Percentiles rank a stretch among this genome's conserved stretches.
Evolutionary conservation across 2,329 filamentous ascomycete species (phyloP).

Genomic region (Lecanosticta acicola): DNA sequence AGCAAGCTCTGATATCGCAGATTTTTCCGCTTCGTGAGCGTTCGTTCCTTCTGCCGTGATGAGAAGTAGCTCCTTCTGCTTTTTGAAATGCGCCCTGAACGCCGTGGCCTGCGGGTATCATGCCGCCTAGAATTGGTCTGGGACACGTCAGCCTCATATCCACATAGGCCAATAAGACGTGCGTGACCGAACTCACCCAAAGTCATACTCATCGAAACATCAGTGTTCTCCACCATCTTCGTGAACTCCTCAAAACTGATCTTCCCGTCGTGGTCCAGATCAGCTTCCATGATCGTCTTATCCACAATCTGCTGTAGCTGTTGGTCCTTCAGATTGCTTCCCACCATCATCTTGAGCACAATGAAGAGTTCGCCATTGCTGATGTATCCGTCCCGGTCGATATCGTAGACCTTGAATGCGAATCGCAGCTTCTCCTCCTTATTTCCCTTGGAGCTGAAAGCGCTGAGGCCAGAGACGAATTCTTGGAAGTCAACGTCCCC

Average conservation of each 20-base stretch:
- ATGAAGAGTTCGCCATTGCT: slow-evolving; percentile 99
- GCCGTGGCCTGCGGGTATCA: slow-evolving; percentile 6
- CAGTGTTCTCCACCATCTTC: slow-evolving; percentile 96
- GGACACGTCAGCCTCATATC: neutral
- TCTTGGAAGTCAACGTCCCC: slow-evolving; percentile 98
- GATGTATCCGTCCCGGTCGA: slow-evolving; percentile 96
- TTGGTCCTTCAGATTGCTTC: slow-evolving; percentile 97
- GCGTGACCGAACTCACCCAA: slow-evolving; percentile 45
- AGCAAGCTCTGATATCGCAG: slow-evolving; percentile 7
- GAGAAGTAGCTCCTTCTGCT: neutral
- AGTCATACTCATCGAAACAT: slow-evolving; percentile 64
- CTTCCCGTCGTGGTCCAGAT: slow-evolving; percentile 91
- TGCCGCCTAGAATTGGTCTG: slow-evolving; percentile 19
- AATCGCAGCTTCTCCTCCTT: slow-evolving; percentile 98
- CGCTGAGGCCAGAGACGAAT: slow-evolving; percentile 90
- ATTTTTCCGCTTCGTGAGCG: neutral
- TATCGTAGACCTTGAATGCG: slow-evolving; percentile 99
- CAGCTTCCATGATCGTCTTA: slow-evolving; percentile 99
- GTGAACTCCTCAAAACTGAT: slow-evolving; percentile 99
- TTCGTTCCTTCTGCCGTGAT: neutral
- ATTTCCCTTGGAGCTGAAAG: slow-evolving; percentile 96
- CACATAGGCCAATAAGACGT: neutral
- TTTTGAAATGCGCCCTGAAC: neutral
- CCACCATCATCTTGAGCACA: slow-evolving; percentile 99
- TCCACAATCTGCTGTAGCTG: slow-evolving; percentile 98